phyloP scores from a whole-genome alignment of 2,329 filamentous ascomycete species.

The Verticillium isaacii region DNA sequence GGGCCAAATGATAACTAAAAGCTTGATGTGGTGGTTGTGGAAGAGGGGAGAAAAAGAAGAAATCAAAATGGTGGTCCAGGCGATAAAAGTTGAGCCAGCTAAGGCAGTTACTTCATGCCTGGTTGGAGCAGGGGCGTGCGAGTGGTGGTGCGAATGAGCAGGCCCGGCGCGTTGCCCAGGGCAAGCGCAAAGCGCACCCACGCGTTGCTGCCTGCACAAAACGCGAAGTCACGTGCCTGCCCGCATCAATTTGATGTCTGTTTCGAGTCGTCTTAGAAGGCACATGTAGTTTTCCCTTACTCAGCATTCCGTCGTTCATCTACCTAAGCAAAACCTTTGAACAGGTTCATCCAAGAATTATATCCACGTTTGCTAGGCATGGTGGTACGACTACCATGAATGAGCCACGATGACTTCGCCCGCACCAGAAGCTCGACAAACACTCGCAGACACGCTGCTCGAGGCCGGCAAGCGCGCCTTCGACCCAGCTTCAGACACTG shows the following conservation, averaged over 20 bases:
- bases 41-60: background rate
- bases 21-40: background rate
- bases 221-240: too few species aligned
- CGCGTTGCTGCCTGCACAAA: background rate
- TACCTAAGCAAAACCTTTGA: too few species aligned
- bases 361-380: background rate
- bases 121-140: background rate
- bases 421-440: conserved; percentile 4
- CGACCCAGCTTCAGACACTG: conserved; percentile 32
- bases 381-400: background rate
- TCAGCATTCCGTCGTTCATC: too few species aligned
- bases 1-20: background rate
- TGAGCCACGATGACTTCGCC: conserved; percentile 7
- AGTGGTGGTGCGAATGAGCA: too few species aligned
- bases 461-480: conserved; percentile 44
- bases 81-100: background rate
- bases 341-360: background rate
- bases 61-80: background rate
- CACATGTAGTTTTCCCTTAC: too few species aligned
- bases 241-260: too few species aligned
- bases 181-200: background rate
- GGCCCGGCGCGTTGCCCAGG: background rate
- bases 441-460: conserved; percentile 26
- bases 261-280: too few species aligned
- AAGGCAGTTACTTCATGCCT: background rate